Evolutionary conservation across 345 rosid genomes (phyloP), one percentile per base, ranked within the genome.

Genomic region (Rhizophora mangle): DNA sequence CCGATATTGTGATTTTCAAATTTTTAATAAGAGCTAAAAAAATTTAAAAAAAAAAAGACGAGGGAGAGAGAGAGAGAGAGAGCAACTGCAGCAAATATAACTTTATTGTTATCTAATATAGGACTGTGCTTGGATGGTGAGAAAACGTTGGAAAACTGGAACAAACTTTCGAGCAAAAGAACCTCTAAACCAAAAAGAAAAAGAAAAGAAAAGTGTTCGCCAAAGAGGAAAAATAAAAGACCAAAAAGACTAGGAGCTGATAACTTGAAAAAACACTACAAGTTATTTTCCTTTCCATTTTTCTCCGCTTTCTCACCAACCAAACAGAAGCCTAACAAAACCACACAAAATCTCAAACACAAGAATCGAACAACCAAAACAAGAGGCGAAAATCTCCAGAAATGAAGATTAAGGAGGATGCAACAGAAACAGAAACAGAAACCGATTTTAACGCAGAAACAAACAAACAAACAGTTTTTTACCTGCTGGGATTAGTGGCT

Each of bases 321-420:
- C 81, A 74, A 74, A 46, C 82, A 77, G 69, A 49, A 58, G 39
- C 18, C 68, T 22, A 31, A 34, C 26, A 55, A 8, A 68, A 24
- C 53, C 64, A 32, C n/a, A 0, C 13, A 39, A 39, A 37, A 37
- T 37, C 43, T 37, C 13, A 8, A 37, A 37, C 43, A 37, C 46
- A 39, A 39, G 11, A 39, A 10, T 6, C 10, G 37, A 34, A 34
- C 37, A 8, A 34, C 37, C 37, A 34, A 34, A 34, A 34, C 9
- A 34, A 39, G 46, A 39, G 15, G 1, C 3, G 15, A 39, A 10
- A 43, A 43, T 43, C 4, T 13, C 37, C 37, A 34, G 37, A 34
- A 34, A 34, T 34, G 37, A 34, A 34, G 37, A 34, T 34, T 34
- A 34, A 34, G 8, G 37, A 34, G 37, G 37, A 34, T 0, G 32